These are phyloP conservation scores for Isatis tinctoria DNA, from an alignment of 345 rosid genomes.

Conservation along the genomic window DNA sequence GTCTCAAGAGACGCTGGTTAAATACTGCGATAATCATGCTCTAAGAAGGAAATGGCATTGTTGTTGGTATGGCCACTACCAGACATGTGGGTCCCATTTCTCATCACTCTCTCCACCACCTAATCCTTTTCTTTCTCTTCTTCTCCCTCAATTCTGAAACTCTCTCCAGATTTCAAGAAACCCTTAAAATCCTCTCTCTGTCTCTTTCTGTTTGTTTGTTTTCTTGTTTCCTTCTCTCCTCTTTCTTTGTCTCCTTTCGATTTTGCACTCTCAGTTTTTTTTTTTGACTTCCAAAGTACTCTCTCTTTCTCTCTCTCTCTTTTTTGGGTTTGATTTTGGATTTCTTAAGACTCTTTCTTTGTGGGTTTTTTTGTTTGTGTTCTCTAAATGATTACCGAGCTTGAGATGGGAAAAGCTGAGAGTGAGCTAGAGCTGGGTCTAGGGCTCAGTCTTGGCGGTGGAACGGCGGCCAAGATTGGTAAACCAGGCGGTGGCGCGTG, in stretches of 20 bases:
- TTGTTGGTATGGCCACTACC: conserved; percentile 72
- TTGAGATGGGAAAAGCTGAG: conserved; percentile 42
- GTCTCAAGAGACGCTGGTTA: no score
- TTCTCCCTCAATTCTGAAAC: conserved; percentile 12
- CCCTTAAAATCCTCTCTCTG: conserved; percentile 33
- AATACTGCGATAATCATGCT: no score
- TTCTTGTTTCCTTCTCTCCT: conserved; percentile 20
- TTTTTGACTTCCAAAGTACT: background rate
- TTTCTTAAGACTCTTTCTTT: conserved; percentile 1
- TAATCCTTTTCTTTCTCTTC: conserved; percentile 16
- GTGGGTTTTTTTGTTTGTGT: conserved; percentile 5
- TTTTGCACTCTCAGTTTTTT: conserved; percentile 18
- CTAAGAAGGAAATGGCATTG: conserved; percentile 20
- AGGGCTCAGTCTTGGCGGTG: conserved; percentile 65
- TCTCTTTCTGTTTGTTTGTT: conserved; percentile 29
- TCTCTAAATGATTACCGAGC: conserved; percentile 43
- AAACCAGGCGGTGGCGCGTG: conserved; percentile 37
- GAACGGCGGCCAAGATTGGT: conserved; percentile 40
- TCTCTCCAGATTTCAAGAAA: conserved; percentile 27
- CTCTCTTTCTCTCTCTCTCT: background rate
- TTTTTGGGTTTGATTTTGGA: background rate
- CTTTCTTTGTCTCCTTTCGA: conserved; percentile 16
- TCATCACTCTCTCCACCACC: conserved; percentile 72
- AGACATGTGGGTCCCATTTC: conserved; percentile 68
- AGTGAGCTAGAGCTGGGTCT: conserved; percentile 65